phyloP scores from a whole-genome alignment of 305 asterid genomes.

The Caryopteris hybrid region DNA sequence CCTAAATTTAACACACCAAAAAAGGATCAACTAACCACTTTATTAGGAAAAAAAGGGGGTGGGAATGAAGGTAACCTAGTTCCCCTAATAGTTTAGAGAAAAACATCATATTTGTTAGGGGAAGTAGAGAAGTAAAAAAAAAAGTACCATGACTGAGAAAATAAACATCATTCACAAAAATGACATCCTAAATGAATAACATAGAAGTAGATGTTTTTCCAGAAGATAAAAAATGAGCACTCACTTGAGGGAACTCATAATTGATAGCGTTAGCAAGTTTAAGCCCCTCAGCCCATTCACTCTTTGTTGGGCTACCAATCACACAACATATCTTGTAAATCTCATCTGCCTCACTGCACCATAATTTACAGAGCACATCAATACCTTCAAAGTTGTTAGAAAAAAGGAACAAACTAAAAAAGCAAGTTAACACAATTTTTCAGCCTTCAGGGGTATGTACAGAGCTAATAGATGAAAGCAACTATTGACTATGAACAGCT shows the following conservation, averaged over 20 bases:
- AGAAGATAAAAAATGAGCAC: slow-evolving; percentile 7
- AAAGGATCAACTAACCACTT: no score
- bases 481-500: not conserved
- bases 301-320: slow-evolving; percentile 66
- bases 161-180: not conserved
- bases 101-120: not conserved
- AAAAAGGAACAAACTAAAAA: not conserved
- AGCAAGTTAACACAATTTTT: not conserved
- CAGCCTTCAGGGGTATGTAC: not conserved
- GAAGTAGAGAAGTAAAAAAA: not conserved
- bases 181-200: not conserved
- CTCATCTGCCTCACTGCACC: slow-evolving; percentile 85
- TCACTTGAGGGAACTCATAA: slow-evolving; percentile 74
- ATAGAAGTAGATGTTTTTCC: not conserved
- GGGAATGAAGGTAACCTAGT: not conserved
- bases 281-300: slow-evolving; percentile 74
- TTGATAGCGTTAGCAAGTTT: slow-evolving; percentile 66
- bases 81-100: not conserved
- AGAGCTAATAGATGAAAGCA: not conserved
- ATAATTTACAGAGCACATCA: slow-evolving; percentile 12
- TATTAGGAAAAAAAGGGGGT: no score
- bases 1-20: no score
- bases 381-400: not conserved
- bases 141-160: not conserved
- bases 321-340: slow-evolving; percentile 84